Percentiles rank a stretch among this genome's conserved stretches.
These are phyloP conservation scores for Dalbergia cochinchinensis DNA, from an alignment of 306 rosid species.

Conservation along the genomic window DNA sequence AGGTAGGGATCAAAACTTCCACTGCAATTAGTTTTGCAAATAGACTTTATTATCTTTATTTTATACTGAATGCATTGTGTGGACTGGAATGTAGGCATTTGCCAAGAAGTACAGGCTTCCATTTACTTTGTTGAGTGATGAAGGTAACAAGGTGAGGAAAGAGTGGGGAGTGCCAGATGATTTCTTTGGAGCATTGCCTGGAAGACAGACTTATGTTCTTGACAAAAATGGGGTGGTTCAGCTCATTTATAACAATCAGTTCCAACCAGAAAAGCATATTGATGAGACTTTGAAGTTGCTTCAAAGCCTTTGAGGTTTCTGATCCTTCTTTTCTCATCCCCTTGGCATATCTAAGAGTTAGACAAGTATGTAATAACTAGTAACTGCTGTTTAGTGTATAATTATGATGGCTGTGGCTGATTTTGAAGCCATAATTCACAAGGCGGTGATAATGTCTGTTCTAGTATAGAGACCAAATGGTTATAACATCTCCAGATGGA, in stretches of 20 bases:
- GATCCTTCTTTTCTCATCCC: conserved; percentile 16
- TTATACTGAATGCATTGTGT: conserved; percentile 32
- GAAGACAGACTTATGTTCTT: conserved; percentile 94
- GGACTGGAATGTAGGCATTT: conserved; percentile 71
- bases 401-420: not conserved
- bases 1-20: conserved; percentile 63
- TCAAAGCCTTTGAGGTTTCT: conserved; percentile 64
- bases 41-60: conserved; percentile 9
- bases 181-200: conserved; percentile 96
- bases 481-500: not conserved
- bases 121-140: conserved; percentile 85
- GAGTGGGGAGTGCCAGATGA: conserved; percentile 96
- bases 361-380: conserved; percentile 40
- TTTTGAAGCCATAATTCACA: not conserved
- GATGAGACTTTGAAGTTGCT: conserved; percentile 94
- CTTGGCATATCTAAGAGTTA: not conserved
- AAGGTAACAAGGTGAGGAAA: conserved; percentile 94
- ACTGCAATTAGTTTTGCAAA: not conserved
- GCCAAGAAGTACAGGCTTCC: conserved; percentile 93
- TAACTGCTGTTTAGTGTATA: conserved; percentile 21
- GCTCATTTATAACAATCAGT: conserved; percentile 94
- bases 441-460: not conserved
- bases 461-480: not conserved
- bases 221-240: conserved; percentile 95
- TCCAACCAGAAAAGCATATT: conserved; percentile 97